phyloP scores from a whole-genome alignment of 305 asterid genomes.

The Fraxinus velutina region DNA sequence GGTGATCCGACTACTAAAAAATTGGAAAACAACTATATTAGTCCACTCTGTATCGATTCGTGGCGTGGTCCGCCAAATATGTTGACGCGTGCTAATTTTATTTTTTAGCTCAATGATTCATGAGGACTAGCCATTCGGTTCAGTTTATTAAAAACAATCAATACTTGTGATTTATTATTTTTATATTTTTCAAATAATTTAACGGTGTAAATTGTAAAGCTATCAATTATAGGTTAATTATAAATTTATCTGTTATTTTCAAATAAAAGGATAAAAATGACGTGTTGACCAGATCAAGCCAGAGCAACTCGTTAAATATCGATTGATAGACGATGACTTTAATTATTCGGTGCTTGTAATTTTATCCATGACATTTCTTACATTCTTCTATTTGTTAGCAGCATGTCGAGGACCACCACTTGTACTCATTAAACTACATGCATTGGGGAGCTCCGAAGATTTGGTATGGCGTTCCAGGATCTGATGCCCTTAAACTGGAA shows the following conservation, averaged over 20 bases:
- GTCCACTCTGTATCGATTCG: too few relatives aligned
- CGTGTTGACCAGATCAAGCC: not conserved
- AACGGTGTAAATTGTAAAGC: not conserved
- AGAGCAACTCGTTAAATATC: not conserved
- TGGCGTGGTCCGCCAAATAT: too few relatives aligned
- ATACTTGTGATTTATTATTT: too few relatives aligned
- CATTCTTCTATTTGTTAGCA: conserved; percentile 34
- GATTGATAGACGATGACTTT: not conserved
- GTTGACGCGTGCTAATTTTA: too few relatives aligned
- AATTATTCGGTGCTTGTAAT: conserved; percentile 9
- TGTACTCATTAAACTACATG: conserved; percentile 79
- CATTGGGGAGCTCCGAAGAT: conserved; percentile 78
- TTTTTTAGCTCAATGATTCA: too few relatives aligned
- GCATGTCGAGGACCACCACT: conserved; percentile 90
- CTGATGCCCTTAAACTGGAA: conserved; percentile 71
- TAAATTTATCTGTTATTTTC: too few relatives aligned
- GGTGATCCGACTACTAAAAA: too few relatives aligned
- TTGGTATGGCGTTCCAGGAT: conserved; percentile 85
- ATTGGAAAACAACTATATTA: too few relatives aligned
- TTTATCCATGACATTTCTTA: conserved; percentile 25
- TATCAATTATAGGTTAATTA: not conserved
- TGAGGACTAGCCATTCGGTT: too few relatives aligned
- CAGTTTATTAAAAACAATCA: too few relatives aligned
- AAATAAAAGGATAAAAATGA: not conserved
- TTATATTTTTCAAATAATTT: too few relatives aligned